phyloP scores from a whole-genome alignment of 805 yeast genomes.

The Barnettozyma californica region DNA sequence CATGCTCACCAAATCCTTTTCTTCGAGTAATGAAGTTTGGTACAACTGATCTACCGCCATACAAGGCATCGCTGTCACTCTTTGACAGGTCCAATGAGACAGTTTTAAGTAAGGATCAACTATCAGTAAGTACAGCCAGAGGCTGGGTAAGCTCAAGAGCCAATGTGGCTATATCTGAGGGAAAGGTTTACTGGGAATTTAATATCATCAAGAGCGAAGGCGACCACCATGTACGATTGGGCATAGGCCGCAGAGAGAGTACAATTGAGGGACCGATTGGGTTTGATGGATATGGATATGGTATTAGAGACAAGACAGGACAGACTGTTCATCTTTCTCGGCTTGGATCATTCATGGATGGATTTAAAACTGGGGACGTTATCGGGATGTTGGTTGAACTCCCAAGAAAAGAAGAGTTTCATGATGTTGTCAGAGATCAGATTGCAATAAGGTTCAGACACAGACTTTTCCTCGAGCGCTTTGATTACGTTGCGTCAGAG shows the following conservation, averaged over 20 bases:
- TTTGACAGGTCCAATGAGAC: conserved; percentile 69
- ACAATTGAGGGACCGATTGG: conserved; percentile 94
- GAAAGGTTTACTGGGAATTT: conserved; percentile 76
- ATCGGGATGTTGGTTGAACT: conserved; percentile 72
- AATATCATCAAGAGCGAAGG: conserved; percentile 40
- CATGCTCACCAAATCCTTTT: conserved; percentile 66
- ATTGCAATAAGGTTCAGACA: conserved; percentile 80
- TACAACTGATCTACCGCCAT: conserved; percentile 73
- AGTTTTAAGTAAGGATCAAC: conserved; percentile 32
- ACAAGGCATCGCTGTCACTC: conserved; percentile 46
- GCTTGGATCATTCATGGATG: conserved; percentile 50
- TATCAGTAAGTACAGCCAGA: conserved; percentile 47
- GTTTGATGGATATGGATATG: conserved; percentile 90
- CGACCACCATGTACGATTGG: conserved; percentile 66
- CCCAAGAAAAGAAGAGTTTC: conserved; percentile 41
- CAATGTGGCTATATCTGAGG: conserved; percentile 72
- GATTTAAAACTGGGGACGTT: conserved; percentile 71
- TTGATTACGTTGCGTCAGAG: conserved; percentile 67
- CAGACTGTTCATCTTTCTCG: conserved; percentile 73
- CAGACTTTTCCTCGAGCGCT: conserved; percentile 76
- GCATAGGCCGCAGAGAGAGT: conserved; percentile 81
- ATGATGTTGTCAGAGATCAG: conserved; percentile 69
- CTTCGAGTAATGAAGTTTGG: conserved; percentile 56
- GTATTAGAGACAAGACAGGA: conserved; percentile 73
- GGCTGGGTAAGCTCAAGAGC: conserved; percentile 84